Base-by-base conservation (phyloP, 306 rosid genomes). In the Acmispon strigosus region DNA sequence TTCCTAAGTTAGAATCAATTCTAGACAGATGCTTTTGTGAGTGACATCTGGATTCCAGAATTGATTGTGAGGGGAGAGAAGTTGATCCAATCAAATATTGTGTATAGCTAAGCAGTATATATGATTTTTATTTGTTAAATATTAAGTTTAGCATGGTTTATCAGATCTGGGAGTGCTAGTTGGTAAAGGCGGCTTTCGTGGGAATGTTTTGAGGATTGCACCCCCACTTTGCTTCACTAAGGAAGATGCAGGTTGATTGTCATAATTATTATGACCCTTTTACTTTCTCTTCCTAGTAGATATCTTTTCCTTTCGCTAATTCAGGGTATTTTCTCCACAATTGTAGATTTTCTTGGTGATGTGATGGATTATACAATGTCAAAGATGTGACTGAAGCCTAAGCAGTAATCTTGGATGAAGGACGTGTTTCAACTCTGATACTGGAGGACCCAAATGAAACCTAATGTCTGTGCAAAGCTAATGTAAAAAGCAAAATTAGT, bases 351-450 rank as follows among this genome's bases (percentile, higher is more conserved):
- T 64, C 82, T 84, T 57, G 78, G 77, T 34, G 87, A 66, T 5
- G 84, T 77, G 59, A 76, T 84, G 87, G 87, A 84, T 82, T 80
- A 69, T 53, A 47, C 78, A 22, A 77, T 84, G 75, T 84, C 84
- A 34, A 80, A 68, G 76, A 76, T 80, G 44, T 83, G 78, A 32
- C 8, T 32, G 37, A 76, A 60, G 56, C 15, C 34, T 13, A 32
- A 32, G 32, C 32, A 27, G 32, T 27, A 27, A 2, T 27, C 4
- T 27, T 27, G 32, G 32, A 36, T 11, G 71, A 14, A 54, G 54
- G 22, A 22, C 3, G 32, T 5, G 11, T n/a, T 8, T 59, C 57
- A 20, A 6, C 8, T 32, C 37, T 32, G 37, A 32, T 32, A 32
- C 6, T 32, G 37, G 37, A 32, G 37, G 37, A 32, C 37, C 37